Conservation (phyloP, 1,284 basidiomycete species). For the Tranzscheliella williamsii region DNA sequence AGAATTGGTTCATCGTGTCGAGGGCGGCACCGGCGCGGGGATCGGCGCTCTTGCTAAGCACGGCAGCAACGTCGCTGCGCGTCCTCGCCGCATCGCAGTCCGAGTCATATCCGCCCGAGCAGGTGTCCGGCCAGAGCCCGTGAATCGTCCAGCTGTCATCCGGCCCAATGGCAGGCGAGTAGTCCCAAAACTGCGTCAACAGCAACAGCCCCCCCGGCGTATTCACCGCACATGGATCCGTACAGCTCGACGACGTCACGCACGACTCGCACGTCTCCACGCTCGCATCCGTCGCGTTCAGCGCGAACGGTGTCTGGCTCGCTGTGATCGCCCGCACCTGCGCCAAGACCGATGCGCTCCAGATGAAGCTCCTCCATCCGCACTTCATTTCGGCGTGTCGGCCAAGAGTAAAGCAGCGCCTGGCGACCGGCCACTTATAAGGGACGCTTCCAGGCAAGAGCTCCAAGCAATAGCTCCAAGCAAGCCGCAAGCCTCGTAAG, state of each 20-base stretch:
- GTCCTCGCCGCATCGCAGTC: slow-evolving; percentile 18
- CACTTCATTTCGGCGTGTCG: too few relatives aligned
- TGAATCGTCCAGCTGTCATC: slow-evolving; percentile 41
- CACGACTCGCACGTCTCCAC: slow-evolving; percentile 25
- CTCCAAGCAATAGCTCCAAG: too few relatives aligned
- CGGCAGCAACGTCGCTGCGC: slow-evolving; percentile 24
- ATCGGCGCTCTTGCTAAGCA: slow-evolving; percentile 7
- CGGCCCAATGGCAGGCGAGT: slow-evolving; percentile 35
- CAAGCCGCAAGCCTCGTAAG: too few relatives aligned
- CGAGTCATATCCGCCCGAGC: slow-evolving; percentile 25
- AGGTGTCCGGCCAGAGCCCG: slow-evolving; percentile 44
- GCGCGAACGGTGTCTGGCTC: too few relatives aligned
- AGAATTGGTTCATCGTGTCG: slow-evolving; percentile 45
- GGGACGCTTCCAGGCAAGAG: too few relatives aligned
- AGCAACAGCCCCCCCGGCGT: slow-evolving; percentile 43
- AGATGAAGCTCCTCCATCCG: too few relatives aligned
- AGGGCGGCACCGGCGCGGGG: slow-evolving; percentile 11
- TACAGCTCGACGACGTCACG: slow-evolving; percentile 6
- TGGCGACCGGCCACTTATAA: too few relatives aligned
- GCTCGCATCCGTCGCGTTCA: too few relatives aligned
- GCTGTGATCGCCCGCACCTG: too few relatives aligned
- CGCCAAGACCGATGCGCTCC: too few relatives aligned
- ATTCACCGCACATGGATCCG: slow-evolving; percentile 34
- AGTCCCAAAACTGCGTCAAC: slow-evolving; percentile 45
- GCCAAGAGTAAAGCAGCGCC: too few relatives aligned